Evolutionary conservation across 805 yeast genomes (phyloP).

Genomic region (Starmerella roubikii): DNA sequence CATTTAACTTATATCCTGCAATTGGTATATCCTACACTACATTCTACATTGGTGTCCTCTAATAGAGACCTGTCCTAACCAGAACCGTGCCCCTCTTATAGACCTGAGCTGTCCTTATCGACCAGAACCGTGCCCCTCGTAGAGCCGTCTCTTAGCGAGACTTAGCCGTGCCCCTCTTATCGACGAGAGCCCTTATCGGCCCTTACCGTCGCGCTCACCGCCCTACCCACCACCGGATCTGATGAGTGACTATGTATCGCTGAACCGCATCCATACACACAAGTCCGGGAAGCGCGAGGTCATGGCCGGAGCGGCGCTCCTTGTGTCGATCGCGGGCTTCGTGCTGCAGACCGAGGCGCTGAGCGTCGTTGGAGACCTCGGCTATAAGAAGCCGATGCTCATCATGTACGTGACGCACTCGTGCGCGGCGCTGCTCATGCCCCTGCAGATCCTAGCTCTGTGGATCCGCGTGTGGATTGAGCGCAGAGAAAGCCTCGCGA

Average conservation of each 20-base stretch:
- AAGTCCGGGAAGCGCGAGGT: conserved; percentile 26
- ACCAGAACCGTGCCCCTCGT: too few relatives aligned
- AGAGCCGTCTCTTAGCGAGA: too few relatives aligned
- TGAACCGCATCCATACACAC: neutral
- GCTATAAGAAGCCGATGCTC: conserved; percentile 57
- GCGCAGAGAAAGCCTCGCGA: conserved; percentile 5
- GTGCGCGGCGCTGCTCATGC: conserved; percentile 63
- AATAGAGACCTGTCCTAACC: too few relatives aligned
- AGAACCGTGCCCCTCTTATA: too few relatives aligned
- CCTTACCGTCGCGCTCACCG: neutral
- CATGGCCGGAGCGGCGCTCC: conserved; percentile 36
- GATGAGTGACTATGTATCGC: conserved; percentile 1
- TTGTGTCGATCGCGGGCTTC: conserved; percentile 43
- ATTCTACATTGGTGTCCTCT: too few relatives aligned
- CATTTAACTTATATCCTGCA: too few relatives aligned
- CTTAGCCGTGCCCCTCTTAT: neutral
- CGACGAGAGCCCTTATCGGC: neutral
- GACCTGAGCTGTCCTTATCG: too few relatives aligned
- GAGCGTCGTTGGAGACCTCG: conserved; percentile 45
- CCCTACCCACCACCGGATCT: too few relatives aligned
- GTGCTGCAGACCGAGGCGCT: conserved; percentile 74
- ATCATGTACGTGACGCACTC: conserved; percentile 55
- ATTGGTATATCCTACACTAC: too few relatives aligned
- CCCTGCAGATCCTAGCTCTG: conserved; percentile 42
- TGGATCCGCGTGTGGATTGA: conserved; percentile 24